Percentiles rank a stretch among this genome's conserved stretches.
phyloP scores from a whole-genome alignment of 1,139 yeast genomes.

The Lodderomyces orthopsilosis region DNA sequence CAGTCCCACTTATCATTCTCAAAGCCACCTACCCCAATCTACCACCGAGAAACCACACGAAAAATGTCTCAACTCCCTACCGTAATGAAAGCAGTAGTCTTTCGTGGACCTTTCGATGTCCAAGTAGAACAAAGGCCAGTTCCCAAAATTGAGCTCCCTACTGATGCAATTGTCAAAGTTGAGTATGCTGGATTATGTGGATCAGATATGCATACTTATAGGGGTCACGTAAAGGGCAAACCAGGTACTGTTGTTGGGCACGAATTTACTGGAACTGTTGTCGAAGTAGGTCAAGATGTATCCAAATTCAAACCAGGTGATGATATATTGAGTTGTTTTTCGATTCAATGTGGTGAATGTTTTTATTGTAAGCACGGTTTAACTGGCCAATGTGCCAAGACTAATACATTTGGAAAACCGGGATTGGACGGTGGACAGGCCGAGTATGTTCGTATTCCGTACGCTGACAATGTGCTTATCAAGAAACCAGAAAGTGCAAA shows the following conservation, averaged over 20 bases:
- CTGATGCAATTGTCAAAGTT: conserved; percentile 53
- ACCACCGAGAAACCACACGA: neutral
- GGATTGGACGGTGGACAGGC: conserved; percentile 62
- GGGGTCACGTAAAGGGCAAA: conserved; percentile 51
- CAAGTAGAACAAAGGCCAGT: conserved; percentile 40
- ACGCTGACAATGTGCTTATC: conserved; percentile 50
- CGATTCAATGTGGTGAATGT: conserved; percentile 56
- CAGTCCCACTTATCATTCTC: neutral
- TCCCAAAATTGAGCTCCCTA: conserved; percentile 38
- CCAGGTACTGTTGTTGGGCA: conserved; percentile 45
- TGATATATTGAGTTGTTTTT: conserved; percentile 49
- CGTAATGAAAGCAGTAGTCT: conserved; percentile 57
- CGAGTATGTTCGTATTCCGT: conserved; percentile 56
- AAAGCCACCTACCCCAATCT: no score
- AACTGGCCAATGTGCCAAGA: conserved; percentile 50
- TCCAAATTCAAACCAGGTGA: conserved; percentile 40
- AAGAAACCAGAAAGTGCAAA: conserved; percentile 30
- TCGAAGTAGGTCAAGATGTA: conserved; percentile 34
- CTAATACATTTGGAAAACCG: conserved; percentile 54
- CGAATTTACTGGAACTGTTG: conserved; percentile 47
- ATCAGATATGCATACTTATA: conserved; percentile 58
- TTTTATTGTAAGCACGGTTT: conserved; percentile 54
- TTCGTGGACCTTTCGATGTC: conserved; percentile 48
- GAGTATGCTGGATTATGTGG: conserved; percentile 60
- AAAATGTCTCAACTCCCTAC: conserved; percentile 14